Evolutionary conservation across 441 rosid species (phyloP), one percentile per base, ranked within the genome.

Genomic region (Aleurites moluccanus): DNA sequence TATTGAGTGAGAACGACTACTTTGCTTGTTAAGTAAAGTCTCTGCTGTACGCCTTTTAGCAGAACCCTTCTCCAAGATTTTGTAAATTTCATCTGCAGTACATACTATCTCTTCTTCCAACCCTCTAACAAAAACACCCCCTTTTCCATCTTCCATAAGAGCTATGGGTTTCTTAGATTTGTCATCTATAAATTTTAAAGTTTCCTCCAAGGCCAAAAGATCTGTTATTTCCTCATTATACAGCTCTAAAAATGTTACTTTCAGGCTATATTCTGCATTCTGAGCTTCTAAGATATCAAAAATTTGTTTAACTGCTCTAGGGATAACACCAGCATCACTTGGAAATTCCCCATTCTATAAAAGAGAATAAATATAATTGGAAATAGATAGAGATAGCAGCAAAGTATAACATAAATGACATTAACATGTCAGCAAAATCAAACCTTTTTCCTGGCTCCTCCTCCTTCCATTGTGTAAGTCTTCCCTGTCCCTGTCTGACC

Each of bases 131-230:
- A 96, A 89, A 74, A 96, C 98, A 66, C 99, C 97, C n/a, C 99
- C 99, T 84, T 91, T 96, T 63, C 99, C 99, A 88, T 96, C 99
- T 85, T 96, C 99, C 99, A 96, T 96, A 57, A 96, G 98, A 70
- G 99, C 99, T 67, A 96, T 79, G 56, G 99, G 94, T 77, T 92
- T 96, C 89, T 96, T 96, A 44, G 97, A 85, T 83, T 93, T 96
- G 74, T 96, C 99, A 78, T 96, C 99, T 0, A 84, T 20, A 72
- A 92, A 93, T 75, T 92, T 96, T 38, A 84, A 70, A 75, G 89
- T 86, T 85, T 93, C 99, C 74, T 96, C 99, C 0, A 70, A 86
- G 68, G 99, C 98, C 88, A 96, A 85, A 85, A 96, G 98, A 82
- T 96, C 99, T 1, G 98, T 83, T 63, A 96, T 85, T 85, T 96